A percentile compares a stretch with the other conserved stretches of the same genome.
Evolutionary conservation across 2,329 filamentous ascomycete species (phyloP).

Genomic region (Monilinia polystroma): DNA sequence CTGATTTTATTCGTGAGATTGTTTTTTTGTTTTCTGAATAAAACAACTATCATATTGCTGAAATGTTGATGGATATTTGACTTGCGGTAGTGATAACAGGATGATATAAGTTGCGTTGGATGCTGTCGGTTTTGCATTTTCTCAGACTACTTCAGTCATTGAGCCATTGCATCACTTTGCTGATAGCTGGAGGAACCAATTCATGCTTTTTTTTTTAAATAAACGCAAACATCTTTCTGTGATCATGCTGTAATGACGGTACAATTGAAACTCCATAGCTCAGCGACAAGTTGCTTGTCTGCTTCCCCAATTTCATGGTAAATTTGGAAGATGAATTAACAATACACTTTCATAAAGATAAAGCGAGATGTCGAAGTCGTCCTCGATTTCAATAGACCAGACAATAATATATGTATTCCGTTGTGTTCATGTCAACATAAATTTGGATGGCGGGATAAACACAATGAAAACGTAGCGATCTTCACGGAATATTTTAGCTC

Average conservation of each 20-base stretch:
- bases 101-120: constrained; percentile 4
- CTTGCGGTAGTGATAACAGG: not conserved
- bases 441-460: constrained; percentile 5
- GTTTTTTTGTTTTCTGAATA: constrained; percentile 7
- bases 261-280: not conserved
- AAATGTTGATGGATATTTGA: not conserved
- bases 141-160: constrained; percentile 1
- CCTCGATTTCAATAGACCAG: not conserved
- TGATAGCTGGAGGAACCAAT: not conserved
- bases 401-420: not conserved
- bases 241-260: not conserved
- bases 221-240: not conserved
- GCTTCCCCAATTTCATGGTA: not conserved
- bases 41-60: not conserved
- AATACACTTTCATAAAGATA: not conserved
- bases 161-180: not conserved
- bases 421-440: constrained; percentile 3
- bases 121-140: constrained; percentile 1
- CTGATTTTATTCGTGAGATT: not conserved
- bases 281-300: not conserved
- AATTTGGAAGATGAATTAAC: not conserved
- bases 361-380: not conserved
- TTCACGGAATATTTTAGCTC: constrained; percentile 13
- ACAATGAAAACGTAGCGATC: not conserved
- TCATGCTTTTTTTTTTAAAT: not conserved